A percentile compares a stretch with the other conserved stretches of the same genome.
These are phyloP conservation scores for Plasmodium coatneyi DNA, from an alignment of 169 alveolate species.

Conservation along the genomic window DNA sequence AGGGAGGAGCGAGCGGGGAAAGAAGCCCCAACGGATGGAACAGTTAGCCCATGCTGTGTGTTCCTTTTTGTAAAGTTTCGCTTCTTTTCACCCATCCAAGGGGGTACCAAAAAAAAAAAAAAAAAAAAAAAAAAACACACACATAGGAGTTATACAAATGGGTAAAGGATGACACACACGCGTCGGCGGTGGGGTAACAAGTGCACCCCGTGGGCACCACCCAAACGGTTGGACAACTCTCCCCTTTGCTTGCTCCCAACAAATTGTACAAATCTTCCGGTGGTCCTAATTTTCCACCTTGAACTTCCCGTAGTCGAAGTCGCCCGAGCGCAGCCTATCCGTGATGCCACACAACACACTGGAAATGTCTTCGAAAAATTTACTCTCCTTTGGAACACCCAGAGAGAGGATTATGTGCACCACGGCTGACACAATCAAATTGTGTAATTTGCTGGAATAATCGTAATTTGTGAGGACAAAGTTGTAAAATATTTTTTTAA, in stretches of 20 bases:
- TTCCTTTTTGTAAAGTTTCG: not conserved
- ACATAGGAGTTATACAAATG: not conserved
- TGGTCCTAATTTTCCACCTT: constrained; percentile 12
- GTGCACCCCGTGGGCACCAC: not conserved
- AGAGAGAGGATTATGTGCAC: constrained; percentile 33
- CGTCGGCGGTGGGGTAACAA: not conserved
- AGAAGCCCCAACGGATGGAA: not conserved
- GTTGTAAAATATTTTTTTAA: constrained; percentile 29
- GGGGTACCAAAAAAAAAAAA: not conserved
- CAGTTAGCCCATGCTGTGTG: not conserved
- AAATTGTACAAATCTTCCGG: not conserved
- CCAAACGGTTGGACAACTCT: not conserved
- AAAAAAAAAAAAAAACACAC: not conserved
- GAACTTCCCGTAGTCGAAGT: constrained; percentile 8
- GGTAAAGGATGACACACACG: not conserved
- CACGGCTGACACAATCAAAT: constrained; percentile 15
- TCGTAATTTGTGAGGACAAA: constrained; percentile 43
- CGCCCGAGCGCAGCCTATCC: not conserved
- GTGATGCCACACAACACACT: not conserved
- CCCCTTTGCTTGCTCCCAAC: not conserved
- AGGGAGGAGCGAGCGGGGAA: not conserved
- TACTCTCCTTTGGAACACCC: constrained; percentile 6
- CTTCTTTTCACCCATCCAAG: not conserved
- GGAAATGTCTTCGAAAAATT: not conserved
- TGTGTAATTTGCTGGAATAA: constrained; percentile 56